Evolutionary conservation across 768 basidiomycete genomes (phyloP).

Genomic region (Leccinum subtestaceum): DNA sequence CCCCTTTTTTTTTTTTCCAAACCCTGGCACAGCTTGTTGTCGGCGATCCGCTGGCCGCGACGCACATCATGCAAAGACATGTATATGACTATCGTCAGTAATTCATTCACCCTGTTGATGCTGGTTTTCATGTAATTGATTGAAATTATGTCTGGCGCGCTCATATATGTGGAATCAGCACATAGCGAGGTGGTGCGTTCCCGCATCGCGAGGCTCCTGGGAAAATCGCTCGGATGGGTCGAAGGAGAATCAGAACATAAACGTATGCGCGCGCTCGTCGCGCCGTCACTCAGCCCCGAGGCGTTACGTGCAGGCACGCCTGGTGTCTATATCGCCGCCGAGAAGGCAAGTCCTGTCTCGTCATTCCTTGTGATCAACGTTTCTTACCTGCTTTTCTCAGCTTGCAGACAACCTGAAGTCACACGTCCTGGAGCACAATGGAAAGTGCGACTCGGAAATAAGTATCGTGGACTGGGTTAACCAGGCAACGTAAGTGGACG

Average conservation of each 20-base stretch:
- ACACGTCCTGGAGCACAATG: not conserved
- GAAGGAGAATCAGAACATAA: constrained; percentile 9
- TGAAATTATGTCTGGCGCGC: not conserved
- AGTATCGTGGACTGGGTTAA: constrained; percentile 4
- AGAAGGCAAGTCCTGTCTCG: not conserved
- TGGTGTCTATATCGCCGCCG: not conserved
- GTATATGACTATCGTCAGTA: constrained; percentile 10
- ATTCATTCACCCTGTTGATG: not conserved
- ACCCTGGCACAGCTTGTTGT: not conserved
- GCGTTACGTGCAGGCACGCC: too few species aligned
- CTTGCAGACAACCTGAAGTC: constrained; percentile 5
- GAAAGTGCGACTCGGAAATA: not conserved
- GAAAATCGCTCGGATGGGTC: constrained; percentile 8
- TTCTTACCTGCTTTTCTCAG: not conserved
- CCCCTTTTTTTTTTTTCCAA: not conserved
- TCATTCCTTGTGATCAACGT: not conserved
- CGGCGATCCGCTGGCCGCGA: constrained; percentile 5
- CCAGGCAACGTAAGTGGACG: constrained; percentile 5
- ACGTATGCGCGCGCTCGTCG: constrained; percentile 8
- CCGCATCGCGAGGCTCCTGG: constrained; percentile 5
- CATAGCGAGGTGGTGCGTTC: constrained; percentile 1
- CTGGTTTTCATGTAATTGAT: not conserved
- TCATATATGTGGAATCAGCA: not conserved
- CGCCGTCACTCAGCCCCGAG: not conserved
- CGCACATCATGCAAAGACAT: constrained; percentile 8